phyloP scores from a whole-genome alignment of 345 rosid genomes.

The Laguncularia racemosa region DNA sequence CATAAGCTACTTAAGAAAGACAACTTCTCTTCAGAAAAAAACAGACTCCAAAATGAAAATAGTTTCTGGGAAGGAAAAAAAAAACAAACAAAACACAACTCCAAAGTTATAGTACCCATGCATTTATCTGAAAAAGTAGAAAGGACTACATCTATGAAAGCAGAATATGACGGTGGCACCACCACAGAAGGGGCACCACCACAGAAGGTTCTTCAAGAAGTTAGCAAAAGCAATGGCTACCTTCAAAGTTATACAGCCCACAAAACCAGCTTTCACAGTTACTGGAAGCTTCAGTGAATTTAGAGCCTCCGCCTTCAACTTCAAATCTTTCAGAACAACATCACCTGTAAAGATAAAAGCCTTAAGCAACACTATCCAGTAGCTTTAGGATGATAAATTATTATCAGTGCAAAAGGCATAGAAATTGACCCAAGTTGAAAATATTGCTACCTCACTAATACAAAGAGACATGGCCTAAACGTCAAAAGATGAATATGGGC shows the following conservation, averaged over 20 bases:
- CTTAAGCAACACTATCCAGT: not conserved
- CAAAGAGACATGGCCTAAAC: not conserved
- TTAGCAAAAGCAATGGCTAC: constrained; percentile 24
- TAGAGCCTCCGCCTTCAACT: constrained; percentile 88
- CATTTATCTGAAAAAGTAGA: too few species aligned
- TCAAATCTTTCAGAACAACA: constrained; percentile 93
- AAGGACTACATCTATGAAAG: too few species aligned
- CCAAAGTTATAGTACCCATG: too few species aligned
- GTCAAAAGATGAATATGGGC: not conserved
- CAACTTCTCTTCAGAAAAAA: too few species aligned
- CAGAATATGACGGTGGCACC: too few species aligned
- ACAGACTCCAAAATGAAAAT: too few species aligned
- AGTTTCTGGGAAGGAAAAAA: too few species aligned
- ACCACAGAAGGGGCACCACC: too few species aligned
- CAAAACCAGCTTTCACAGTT: constrained; percentile 94
- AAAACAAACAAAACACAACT: too few species aligned
- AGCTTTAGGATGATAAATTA: not conserved
- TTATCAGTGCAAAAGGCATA: not conserved
- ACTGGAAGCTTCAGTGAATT: constrained; percentile 92
- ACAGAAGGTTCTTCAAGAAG: not conserved
- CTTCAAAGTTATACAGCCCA: constrained; percentile 88
- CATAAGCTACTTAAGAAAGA: too few species aligned
- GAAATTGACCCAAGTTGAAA: not conserved
- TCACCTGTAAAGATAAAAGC: constrained; percentile 45
- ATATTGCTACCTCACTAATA: not conserved